Evolutionary conservation across 345 rosid genomes (phyloP), one percentile per base, ranked within the genome.

Genomic region (Firmiana major): DNA sequence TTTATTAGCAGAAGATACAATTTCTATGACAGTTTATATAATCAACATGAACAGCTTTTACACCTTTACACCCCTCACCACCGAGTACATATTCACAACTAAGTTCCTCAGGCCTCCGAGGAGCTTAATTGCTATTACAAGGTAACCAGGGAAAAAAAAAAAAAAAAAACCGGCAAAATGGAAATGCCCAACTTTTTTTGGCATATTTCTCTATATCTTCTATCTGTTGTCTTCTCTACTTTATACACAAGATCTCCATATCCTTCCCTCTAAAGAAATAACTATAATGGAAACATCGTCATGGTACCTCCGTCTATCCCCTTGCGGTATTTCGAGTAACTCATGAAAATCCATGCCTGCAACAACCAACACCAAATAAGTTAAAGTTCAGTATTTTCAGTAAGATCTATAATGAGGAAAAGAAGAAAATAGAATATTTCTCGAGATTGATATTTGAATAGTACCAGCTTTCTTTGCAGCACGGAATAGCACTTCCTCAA

Each of bases 391-490:
- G 51, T 55, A 0, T 16, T 17, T 5, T 15, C 9, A 2, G 55
- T 17, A 5, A 69, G 28, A 40, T 71, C 17, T 26, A 17, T 15
- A 24, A 31, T 66, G 74, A 49, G 59, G 60, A 0, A 13, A 43
- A 1, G 17, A 31, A 11, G 2, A 36, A 31, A 19, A 24, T 22
- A 9, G 26, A 22, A 63, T 2, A 6, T 22, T 63, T 16, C 22
- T 34, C 36, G 3, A 51, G 42, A 36, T 4, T 38, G 65, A 26
- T 62, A n/a, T 19, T 64, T 31, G 53, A 48, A 34, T 19, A 9
- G 6, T 92, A 96, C 99, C 99, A 6, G 99, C 98, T 91, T 91
- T 96, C 87, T 93, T 90, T 7, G 99, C 98, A 45, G 99, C 99
- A 4, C 98, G 97, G 79, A 91, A 92, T 42, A 96, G 84, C 45